phyloP scores from a whole-genome alignment of 768 basidiomycete species.

The Mycena vitilis region DNA sequence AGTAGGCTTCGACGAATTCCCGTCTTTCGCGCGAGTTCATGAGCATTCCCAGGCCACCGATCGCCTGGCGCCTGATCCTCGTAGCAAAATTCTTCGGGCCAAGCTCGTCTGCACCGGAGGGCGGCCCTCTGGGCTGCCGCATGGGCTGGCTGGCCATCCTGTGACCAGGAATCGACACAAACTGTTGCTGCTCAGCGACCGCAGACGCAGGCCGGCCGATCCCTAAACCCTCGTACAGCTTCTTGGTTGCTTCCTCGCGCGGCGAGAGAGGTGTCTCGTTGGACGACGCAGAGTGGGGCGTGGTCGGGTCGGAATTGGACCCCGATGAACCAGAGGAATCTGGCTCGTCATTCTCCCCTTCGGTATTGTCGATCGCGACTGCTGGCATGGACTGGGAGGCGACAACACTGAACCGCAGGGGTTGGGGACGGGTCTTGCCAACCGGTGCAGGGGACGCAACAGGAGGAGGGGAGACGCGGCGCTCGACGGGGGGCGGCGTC shows the following conservation, averaged over 20 bases:
- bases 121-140: conserved; percentile 90
- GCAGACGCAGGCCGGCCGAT: conserved; percentile 77
- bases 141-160: conserved; percentile 78
- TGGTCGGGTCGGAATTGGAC: conserved; percentile 73
- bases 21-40: conserved; percentile 86
- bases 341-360: conserved; percentile 64
- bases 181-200: conserved; percentile 51
- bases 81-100: conserved; percentile 91
- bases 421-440: conserved; percentile 69
- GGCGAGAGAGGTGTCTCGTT: conserved; percentile 76
- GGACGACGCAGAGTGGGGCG: conserved; percentile 79
- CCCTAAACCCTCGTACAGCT: conserved; percentile 90
- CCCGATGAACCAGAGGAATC: conserved; percentile 72
- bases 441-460: conserved; percentile 41
- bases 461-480: conserved; percentile 64
- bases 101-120: conserved; percentile 87
- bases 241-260: conserved; percentile 89
- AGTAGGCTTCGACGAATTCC: conserved; percentile 79
- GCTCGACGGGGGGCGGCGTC: conserved; percentile 76
- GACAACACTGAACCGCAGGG: conserved; percentile 69
- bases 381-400: conserved; percentile 65
- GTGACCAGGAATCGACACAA: conserved; percentile 57
- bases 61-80: conserved; percentile 85
- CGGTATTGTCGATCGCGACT: conserved; percentile 65
- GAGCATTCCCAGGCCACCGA: conserved; percentile 82